Base-by-base conservation (phyloP, 306 rosid species). In the Leucaena leucocephala region DNA sequence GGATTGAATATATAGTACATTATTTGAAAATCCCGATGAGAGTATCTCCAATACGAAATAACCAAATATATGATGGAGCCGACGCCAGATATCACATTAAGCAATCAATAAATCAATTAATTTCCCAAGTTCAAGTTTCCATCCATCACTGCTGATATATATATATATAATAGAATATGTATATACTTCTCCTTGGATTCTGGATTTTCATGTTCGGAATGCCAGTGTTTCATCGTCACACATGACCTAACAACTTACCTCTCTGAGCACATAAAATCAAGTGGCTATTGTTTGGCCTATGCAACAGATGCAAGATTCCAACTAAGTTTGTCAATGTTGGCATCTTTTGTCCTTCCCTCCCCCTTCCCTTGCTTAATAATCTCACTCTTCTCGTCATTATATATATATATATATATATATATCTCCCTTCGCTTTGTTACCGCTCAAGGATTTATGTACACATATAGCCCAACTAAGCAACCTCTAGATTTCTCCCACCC, bases 151-250 rank as follows among this genome's bases (percentile, higher is more conserved):
- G 78, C 78, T 78, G 62, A 58, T 78, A 16, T 50, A 52, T 70
- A 52, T 67, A 77, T 50, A 27, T 27, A 27, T 77, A 82, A 48
- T 85, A 81, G 4, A 58, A 58, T 58, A 58, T 21, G 27, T 1
- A 75, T 61, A 76, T 77, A 77, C 19, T 74, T 82, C 40, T 80
- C 97, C 91, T 89, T 83, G 91, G 94, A 89, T 89, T 89, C 94
- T 89, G 90, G 91, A 86, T 89, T 85, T 86, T 90, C 92, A 90
- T 90, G 94, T 88, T 85, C 81, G 46, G 10, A 80, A 76, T 80
- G 84, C 75, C 91, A 78, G 77, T 76, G 87, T 90, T 91, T 91
- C 94, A 92, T 86, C 90, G 85, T 89, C 87, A 83, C 97, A 84
- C 93, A 84, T 85, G 85, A 75, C 82, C 85, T 67, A 74, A 76